These are phyloP conservation scores for Athelia sp. DNA, from an alignment of 1,284 basidiomycete genomes.

Conservation along the genomic window DNA sequence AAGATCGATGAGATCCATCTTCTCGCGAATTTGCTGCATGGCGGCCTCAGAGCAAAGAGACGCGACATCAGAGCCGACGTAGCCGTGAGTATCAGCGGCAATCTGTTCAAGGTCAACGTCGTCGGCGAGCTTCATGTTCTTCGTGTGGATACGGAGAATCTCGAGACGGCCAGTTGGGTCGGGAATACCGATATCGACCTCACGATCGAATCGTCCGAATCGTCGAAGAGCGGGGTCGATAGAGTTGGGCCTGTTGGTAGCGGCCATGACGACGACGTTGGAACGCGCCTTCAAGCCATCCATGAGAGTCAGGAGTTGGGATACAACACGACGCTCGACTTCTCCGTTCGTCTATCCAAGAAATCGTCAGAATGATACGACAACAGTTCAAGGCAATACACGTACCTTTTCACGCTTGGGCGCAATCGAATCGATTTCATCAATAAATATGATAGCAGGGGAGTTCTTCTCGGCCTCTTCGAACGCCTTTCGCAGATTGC, in stretches of 20 bases:
- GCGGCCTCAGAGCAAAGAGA: slow-evolving; percentile 92
- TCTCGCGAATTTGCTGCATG: slow-evolving; percentile 91
- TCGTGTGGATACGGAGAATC: slow-evolving; percentile 78
- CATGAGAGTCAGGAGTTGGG: slow-evolving; percentile 77
- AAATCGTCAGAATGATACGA: slow-evolving; percentile 6
- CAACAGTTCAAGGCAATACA: background rate
- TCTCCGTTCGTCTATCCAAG: slow-evolving; percentile 64
- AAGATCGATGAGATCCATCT: slow-evolving; percentile 86
- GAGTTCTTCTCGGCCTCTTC: slow-evolving; percentile 84
- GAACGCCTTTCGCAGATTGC: slow-evolving; percentile 75
- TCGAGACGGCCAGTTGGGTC: slow-evolving; percentile 78
- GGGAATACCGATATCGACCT: slow-evolving; percentile 80
- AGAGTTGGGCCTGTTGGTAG: slow-evolving; percentile 80
- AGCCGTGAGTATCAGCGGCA: slow-evolving; percentile 79
- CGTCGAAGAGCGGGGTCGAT: slow-evolving; percentile 79
- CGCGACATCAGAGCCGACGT: slow-evolving; percentile 78
- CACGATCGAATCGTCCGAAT: slow-evolving; percentile 79
- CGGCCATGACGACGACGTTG: slow-evolving; percentile 82
- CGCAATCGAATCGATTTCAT: slow-evolving; percentile 80
- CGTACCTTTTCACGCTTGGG: slow-evolving; percentile 75
- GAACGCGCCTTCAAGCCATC: slow-evolving; percentile 79
- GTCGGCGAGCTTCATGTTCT: slow-evolving; percentile 80
- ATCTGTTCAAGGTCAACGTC: slow-evolving; percentile 70
- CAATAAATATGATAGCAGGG: slow-evolving; percentile 80
- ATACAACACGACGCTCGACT: slow-evolving; percentile 79